Evolutionary conservation across 129 eudicot species (phyloP).

Genomic region (Flaveria linearis): DNA sequence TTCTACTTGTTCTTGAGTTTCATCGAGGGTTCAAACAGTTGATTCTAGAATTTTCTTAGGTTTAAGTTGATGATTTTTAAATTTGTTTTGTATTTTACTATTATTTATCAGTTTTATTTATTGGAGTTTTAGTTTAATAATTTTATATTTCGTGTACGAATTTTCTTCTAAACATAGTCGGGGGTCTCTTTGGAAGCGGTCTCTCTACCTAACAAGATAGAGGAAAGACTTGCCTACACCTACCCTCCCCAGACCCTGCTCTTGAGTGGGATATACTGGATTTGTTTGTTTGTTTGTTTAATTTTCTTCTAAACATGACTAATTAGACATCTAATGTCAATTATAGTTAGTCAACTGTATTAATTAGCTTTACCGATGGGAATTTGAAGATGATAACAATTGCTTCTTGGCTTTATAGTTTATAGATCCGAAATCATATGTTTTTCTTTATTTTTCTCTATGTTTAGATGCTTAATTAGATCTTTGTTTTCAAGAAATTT

Average conservation of each 20-base stretch:
- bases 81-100: not conserved
- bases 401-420: not conserved
- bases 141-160: not conserved
- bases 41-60: slow-evolving; percentile 29
- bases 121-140: slow-evolving; percentile 14
- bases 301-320: slow-evolving; percentile 9
- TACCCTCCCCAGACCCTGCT: too few species aligned
- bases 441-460: not conserved
- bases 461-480: not conserved
- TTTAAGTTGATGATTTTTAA: not conserved
- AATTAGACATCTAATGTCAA: not conserved
- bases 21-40: not conserved
- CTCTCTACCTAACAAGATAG: too few species aligned
- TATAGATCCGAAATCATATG: too few species aligned
- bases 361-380: not conserved
- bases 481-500: not conserved
- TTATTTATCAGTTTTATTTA: not conserved
- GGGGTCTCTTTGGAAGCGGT: too few species aligned
- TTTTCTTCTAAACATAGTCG: slow-evolving; percentile 11
- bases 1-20: not conserved
- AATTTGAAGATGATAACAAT: not conserved
- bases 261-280: too few species aligned
- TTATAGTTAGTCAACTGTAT: not conserved
- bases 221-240: too few species aligned
- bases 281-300: too few species aligned